Evolutionary conservation across 805 yeast genomes (phyloP).

Genomic region (Myxozyma neglecta): DNA sequence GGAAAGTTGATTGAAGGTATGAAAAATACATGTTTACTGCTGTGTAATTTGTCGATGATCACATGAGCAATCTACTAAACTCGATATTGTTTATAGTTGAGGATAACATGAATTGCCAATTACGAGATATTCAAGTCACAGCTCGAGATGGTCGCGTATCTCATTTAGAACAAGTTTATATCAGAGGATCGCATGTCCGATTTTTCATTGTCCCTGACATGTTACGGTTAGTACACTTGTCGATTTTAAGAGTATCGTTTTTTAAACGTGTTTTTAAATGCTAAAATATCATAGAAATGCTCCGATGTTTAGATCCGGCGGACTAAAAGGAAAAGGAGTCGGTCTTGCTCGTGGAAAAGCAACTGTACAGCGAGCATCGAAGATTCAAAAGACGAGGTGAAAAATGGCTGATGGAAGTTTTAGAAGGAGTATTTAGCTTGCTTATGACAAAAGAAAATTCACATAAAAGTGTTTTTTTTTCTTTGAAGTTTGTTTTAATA

Average conservation of each 20-base stretch:
- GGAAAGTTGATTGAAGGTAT: slow-evolving; percentile 77
- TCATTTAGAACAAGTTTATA: slow-evolving; percentile 79
- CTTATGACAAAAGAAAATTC: no score
- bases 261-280: background rate
- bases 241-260: background rate
- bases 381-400: slow-evolving; percentile 23
- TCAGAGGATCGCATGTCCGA: slow-evolving; percentile 87
- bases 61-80: no score
- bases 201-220: slow-evolving; percentile 87
- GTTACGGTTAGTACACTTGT: slow-evolving; percentile 45
- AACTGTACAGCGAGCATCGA: slow-evolving; percentile 33
- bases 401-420: no score
- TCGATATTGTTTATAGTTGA: slow-evolving; percentile 46
- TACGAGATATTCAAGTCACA: slow-evolving; percentile 78
- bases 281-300: slow-evolving; percentile 56
- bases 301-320: slow-evolving; percentile 68
- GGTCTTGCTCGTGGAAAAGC: slow-evolving; percentile 35
- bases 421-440: no score
- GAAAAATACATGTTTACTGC: background rate
- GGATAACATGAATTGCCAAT: slow-evolving; percentile 91
- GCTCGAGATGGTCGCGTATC: slow-evolving; percentile 71
- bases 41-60: slow-evolving; percentile 1
- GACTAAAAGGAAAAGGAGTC: slow-evolving; percentile 31
- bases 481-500: no score
- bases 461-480: no score